phyloP scores from a whole-genome alignment of 2,329 filamentous ascomycete species.

The Fusarium guadeloupense region DNA sequence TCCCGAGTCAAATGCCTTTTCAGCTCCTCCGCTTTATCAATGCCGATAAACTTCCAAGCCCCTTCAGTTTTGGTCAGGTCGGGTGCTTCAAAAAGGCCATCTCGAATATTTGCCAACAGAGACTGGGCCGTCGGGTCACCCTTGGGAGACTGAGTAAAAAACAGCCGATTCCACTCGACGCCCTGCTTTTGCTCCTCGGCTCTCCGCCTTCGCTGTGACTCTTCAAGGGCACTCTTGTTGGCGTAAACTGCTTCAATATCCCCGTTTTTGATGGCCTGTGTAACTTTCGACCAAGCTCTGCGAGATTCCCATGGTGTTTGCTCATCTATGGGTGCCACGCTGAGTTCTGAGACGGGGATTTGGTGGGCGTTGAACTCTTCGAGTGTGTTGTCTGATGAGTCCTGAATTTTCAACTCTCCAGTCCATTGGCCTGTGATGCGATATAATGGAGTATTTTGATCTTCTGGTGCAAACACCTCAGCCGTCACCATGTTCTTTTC shows the following conservation, averaged over 20 bases:
- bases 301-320: conserved; percentile 85
- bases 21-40: not conserved
- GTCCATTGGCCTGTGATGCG: conserved; percentile 13
- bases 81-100: not conserved
- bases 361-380: conserved; percentile 15
- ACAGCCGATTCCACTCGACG: conserved; percentile 14
- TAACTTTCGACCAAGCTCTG: conserved; percentile 81
- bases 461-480: conserved; percentile 4
- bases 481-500: conserved; percentile 17
- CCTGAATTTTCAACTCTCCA: not conserved
- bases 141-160: conserved; percentile 20
- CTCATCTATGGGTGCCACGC: conserved; percentile 58
- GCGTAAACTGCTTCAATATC: conserved; percentile 76
- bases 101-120: not conserved
- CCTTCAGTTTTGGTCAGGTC: conserved; percentile 5
- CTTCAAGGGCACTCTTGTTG: conserved; percentile 84
- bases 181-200: conserved; percentile 67
- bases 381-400: not conserved
- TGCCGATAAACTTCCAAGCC: conserved; percentile 6
- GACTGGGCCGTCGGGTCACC: not conserved
- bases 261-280: conserved; percentile 72
- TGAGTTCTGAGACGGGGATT: conserved; percentile 1
- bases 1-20: not conserved
- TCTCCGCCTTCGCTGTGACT: conserved; percentile 79
- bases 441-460: conserved; percentile 2